phyloP scores from a whole-genome alignment of 176 grass and related monocot species.

The Oryza meyeriana region DNA sequence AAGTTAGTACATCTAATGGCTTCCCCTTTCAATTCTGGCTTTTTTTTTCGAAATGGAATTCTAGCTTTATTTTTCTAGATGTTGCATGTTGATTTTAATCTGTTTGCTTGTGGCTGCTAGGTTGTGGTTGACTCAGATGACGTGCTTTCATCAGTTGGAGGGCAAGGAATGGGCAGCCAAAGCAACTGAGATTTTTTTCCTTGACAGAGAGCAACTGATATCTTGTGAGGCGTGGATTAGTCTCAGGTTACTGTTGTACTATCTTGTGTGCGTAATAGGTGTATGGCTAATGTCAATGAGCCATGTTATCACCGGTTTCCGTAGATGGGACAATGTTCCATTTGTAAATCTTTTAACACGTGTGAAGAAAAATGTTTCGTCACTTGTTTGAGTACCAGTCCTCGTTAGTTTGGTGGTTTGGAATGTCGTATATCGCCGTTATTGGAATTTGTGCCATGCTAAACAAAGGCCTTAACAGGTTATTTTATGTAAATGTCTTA shows the following conservation, averaged over 20 bases:
- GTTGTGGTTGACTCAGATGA: conserved; percentile 71
- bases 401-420: background rate
- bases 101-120: conserved; percentile 26
- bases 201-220: background rate
- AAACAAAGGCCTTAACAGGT: no score
- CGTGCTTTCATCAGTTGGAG: conserved; percentile 52
- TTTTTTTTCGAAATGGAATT: no score
- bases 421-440: background rate
- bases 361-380: background rate
- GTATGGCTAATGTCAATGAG: background rate
- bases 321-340: background rate
- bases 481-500: no score
- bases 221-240: background rate
- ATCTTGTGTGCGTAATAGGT: background rate
- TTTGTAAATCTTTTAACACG: background rate
- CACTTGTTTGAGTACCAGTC: background rate
- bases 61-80: background rate
- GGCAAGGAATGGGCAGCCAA: conserved; percentile 29
- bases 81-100: background rate
- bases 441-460: no score
- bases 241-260: background rate
- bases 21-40: background rate
- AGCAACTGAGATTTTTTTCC: conserved; percentile 4
- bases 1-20: conserved; percentile 43
- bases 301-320: background rate